Base-by-base conservation (phyloP, 331 rosid species). In the Saraca asoca region DNA sequence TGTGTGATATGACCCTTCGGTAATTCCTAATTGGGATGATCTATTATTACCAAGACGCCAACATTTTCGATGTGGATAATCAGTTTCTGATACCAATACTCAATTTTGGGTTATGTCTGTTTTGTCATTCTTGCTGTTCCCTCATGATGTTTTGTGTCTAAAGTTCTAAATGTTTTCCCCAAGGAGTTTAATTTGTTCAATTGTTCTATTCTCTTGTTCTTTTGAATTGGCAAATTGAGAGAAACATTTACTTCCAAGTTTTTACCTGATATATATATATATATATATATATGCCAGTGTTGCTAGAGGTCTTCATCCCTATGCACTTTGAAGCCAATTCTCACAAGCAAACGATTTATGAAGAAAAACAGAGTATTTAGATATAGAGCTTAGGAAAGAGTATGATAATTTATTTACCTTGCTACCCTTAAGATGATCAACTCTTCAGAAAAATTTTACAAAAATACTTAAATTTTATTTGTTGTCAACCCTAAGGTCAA, bases 21-120 rank as follows among this genome's bases (percentile, higher is more conserved):
- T 33, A 61, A 5, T 59, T 51, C 19, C 7, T 42, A 31, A 12
- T 43, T 42, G 62, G 44, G 46, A 64, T 65, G 34, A 12, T 58
- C 31, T 24, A 24, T 24, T 24, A 24, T 24, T 24, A 24, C 3
- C 31, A 24, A 24, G 2, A 24, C 14, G 33, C 41, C 46, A 13
- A 14, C 65, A 58, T 71, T 51, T 77, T 33, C 52, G 11, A 58
- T 37, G 56, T 57, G 51, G 51, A 41, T 58, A 1, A 3, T 58
- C 7, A 42, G 17, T 51, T 64, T 5, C 20, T 7, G 43, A 39
- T 7, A 7, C 43, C 43, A 39, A 1, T 39, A 10, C 5, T 39
- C 43, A 10, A 39, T 15, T 44, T 20, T 5, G 59, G 64, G 2
- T 15, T 69, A 29, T 14, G 8, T 72, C 56, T 51, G 1, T 52